Evolutionary conservation across 2,329 filamentous ascomycete species (phyloP), one percentile per base, ranked within the genome.

Genomic region (Mariannaea sp.): DNA sequence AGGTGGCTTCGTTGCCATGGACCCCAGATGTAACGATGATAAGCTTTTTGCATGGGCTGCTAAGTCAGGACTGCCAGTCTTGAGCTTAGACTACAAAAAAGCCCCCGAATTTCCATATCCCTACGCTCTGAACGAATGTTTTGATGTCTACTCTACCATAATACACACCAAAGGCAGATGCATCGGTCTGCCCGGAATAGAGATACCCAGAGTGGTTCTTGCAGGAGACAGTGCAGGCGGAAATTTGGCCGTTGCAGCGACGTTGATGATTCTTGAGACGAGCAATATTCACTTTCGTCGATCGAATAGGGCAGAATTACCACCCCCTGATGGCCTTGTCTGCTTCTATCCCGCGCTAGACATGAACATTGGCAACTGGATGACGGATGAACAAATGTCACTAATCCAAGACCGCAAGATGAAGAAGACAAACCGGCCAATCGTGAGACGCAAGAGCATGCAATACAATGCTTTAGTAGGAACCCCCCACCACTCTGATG

Each of bases 361-460:
- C 66, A 92, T 97, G 89, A 97, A 96, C 66, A 97, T 97, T 60
- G 91, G 91, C 30, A 97, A 92, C 71, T 99, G 94, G 94, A 97
- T 99, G 92, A 92, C 90, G 1, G 93, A 97, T 65, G 93, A 97
- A 71, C 92, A 99, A 70, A 96, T 97, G 90, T 85, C 90, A 0
- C 76, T 99, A 56, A 96, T 99, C 58, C 87, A 91, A 60, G 92
- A 96, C 58, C 85, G 91, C 9, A 83, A 85, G 53, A 86, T 86
- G 68, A 83, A 91, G 19, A 87, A 86, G 62, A 91, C 87, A 1
- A 96, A 97, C 67, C 81, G 82, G 52, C 82, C 84, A 20, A 88
- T 97, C 49, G 77, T 97, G 9, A 82, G 87, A 29, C 83, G 90
- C 53, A 97, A 99, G 75, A 92, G 86, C 58, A 89, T 90, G 74